Base-by-base conservation (phyloP, 305 asterid genomes). In the Fraxinus platypoda region DNA sequence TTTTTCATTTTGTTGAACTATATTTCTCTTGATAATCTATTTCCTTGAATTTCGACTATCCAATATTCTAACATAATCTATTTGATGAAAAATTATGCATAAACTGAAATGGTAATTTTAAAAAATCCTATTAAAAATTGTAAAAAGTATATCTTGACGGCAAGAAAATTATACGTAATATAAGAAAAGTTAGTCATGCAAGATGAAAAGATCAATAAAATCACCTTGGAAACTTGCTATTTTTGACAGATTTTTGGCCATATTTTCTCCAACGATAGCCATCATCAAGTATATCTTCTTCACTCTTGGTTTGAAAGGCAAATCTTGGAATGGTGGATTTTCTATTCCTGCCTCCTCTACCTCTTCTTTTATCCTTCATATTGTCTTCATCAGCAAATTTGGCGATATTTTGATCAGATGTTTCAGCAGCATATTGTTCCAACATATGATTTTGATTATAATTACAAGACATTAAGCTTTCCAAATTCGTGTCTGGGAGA, bases 221-320 rank as follows among this genome's bases (percentile, higher is more conserved):
- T 64, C 41, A 91, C 95, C 93, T 87, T 13, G 95, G 93, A 34
- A 79, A 89, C 21, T 77, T 89, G 89, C 88, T 92, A 54, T 92
- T 88, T 82, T 92, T 92, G 75, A 92, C 93, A 71, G 94, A 78
- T 81, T 92, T 92, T 75, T 92, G 95, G 4, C 95, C 94, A 72
- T 92, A 92, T 76, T 92, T 92, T 80, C 95, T 90, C 94, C 95
- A 92, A 4, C 93, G 90, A 80, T 83, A 92, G 2, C 95, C 95
- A 88, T 92, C 95, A 77, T 92, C 95, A 28, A 92, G 95, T 37
- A 90, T 82, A 82, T 92, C 95, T 84, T 90, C 91, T 9, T 87
- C 85, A 70, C 95, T 92, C 87, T 87, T 89, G 0, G 95, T 92
- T 77, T 89, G 88, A 80, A 92, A 92, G 6, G 85, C 95, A 81